phyloP scores from a whole-genome alignment of 1,284 basidiomycete species.

The Kwoniella shivajii region DNA sequence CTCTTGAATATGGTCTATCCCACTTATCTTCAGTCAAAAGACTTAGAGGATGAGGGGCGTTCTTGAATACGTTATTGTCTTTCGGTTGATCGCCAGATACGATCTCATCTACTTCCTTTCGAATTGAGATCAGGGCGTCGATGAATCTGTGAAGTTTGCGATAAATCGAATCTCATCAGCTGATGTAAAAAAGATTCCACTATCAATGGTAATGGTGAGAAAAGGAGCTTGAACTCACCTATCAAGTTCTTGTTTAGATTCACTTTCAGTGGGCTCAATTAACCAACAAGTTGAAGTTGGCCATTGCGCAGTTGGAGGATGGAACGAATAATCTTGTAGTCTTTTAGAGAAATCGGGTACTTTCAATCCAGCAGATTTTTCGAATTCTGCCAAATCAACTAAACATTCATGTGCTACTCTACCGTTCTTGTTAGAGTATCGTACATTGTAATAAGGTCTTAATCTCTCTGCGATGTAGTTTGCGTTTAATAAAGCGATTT shows the following conservation, averaged over 20 bases:
- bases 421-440: constrained; percentile 86
- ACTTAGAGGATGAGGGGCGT: constrained; percentile 87
- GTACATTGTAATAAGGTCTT: constrained; percentile 79
- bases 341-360: constrained; percentile 96
- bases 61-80: constrained; percentile 88
- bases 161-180: background rate
- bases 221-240: constrained; percentile 55
- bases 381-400: constrained; percentile 93
- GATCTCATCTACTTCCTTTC: constrained; percentile 86
- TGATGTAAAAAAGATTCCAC: constrained; percentile 1
- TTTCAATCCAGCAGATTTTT: constrained; percentile 81
- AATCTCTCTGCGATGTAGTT: constrained; percentile 96
- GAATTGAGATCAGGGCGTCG: constrained; percentile 95
- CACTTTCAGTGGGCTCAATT: constrained; percentile 93
- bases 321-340: constrained; percentile 60
- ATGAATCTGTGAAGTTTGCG: constrained; percentile 66
- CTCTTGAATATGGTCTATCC: constrained; percentile 84
- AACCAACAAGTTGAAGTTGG: constrained; percentile 80
- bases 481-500: constrained; percentile 85
- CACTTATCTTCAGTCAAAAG: constrained; percentile 76
- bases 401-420: constrained; percentile 94
- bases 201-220: background rate
- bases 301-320: constrained; percentile 62
- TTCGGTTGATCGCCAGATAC: constrained; percentile 79
- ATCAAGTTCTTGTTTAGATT: constrained; percentile 86